Base-by-base conservation (phyloP, 306 rosid genomes). In the Acacia melanoxylon region DNA sequence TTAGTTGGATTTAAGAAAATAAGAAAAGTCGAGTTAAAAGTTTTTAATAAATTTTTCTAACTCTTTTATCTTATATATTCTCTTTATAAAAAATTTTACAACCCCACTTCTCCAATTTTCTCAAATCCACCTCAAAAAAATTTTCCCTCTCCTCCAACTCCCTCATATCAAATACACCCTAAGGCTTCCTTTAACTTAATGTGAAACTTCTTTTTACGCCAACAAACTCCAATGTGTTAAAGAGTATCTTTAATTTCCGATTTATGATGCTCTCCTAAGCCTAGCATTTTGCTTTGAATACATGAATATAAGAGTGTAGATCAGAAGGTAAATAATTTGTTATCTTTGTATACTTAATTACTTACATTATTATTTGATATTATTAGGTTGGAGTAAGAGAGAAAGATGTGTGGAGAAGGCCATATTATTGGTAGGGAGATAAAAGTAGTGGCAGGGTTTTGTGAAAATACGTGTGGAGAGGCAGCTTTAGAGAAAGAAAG, bases 401-500 rank as follows among this genome's bases (percentile, higher is more conserved):
- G 17, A 10, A 0, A 3, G 3, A 10, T 40, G 46, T 25, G 8
- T 24, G 42, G 17, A 16, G 78, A 81, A 54, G 87, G 87, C 80
- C 46, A 76, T 29, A 12, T 22, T 27, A 73, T 76, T 69, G 83
- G 88, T 79, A 88, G 74, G 83, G 82, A 76, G 86, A 69, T 22
- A 10, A 87, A 85, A 85, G 84, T 49, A 82, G 84, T 42, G 65
- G 81, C 14, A 82, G 49, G 68, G 75, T 4, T 74, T 79, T 70
- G n/a, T 77, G 77, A 61, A 76, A 77, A 59, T 63, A 58, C 22
- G 27, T 58, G 72, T 72, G 78, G 83, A 78, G 89, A 85, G 81
- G 86, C 86, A 88, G 92, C 95, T 92, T 92, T 92, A 83, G 92
- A 59, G 88, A 91, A 90, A 89, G 88, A 88, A 88, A 87, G 79